These are phyloP conservation scores for Phytophthora crassamura DNA, from an alignment of 352 stramenopile genomes.

Conservation along the genomic window DNA sequence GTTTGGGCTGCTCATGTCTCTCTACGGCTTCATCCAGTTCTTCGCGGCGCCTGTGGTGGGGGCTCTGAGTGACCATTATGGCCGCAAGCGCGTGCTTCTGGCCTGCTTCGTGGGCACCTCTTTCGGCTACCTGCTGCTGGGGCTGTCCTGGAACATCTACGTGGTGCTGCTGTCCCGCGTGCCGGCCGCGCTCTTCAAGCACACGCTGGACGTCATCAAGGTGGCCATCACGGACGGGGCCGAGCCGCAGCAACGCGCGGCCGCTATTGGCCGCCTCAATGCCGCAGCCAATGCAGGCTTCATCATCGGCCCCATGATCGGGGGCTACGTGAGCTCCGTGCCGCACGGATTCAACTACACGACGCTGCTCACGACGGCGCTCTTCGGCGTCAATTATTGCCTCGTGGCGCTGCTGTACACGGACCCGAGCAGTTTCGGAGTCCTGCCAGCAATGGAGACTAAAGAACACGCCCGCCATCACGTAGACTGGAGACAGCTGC, in stretches of 20 bases:
- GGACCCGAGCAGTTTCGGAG: conserved; percentile 22
- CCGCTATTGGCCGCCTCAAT: conserved; percentile 75
- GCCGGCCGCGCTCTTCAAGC: conserved; percentile 79
- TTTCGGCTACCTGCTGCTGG: conserved; percentile 73
- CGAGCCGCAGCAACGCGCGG: conserved; percentile 38
- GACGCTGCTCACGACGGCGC: conserved; percentile 66
- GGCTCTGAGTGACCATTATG: conserved; percentile 78
- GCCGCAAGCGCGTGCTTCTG: conserved; percentile 65
- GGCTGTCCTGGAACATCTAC: conserved; percentile 81
- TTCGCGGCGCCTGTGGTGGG: conserved; percentile 78
- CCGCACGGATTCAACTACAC: conserved; percentile 87
- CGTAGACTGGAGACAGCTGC: conserved; percentile 43
- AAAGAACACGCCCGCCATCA: conserved; percentile 4
- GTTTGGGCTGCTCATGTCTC: conserved; percentile 83
- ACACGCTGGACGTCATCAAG: conserved; percentile 84
- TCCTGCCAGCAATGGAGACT: background rate
- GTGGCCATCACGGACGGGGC: conserved; percentile 72
- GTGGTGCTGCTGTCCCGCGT: conserved; percentile 79
- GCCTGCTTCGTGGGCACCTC: conserved; percentile 68
- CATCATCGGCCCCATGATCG: conserved; percentile 75
- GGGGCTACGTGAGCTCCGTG: conserved; percentile 71
- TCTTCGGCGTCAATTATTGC: conserved; percentile 77
- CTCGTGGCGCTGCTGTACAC: conserved; percentile 67
- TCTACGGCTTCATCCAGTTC: conserved; percentile 89
- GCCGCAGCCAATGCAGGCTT: conserved; percentile 77